Percentiles rank a stretch among this genome's conserved stretches.
These are phyloP conservation scores for Claviceps digitariae DNA, from an alignment of 2,329 filamentous ascomycete genomes.

Conservation along the genomic window DNA sequence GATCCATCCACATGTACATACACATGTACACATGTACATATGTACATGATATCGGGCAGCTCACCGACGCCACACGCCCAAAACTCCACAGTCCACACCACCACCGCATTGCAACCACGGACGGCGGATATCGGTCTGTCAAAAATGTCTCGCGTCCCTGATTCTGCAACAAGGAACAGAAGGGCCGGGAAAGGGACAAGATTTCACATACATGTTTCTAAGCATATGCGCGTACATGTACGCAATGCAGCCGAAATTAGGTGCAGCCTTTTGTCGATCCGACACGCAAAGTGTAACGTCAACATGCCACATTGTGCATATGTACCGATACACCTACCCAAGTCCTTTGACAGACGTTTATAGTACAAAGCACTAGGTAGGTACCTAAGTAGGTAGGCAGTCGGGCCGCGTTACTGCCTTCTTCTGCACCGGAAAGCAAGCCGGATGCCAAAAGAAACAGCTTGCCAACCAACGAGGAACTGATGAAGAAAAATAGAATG, in stretches of 20 bases:
- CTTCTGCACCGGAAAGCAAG: not conserved
- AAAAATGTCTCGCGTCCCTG: not conserved
- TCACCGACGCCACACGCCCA: not conserved
- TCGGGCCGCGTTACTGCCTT: not conserved
- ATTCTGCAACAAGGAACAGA: not conserved
- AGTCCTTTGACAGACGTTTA: no score
- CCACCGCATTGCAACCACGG: not conserved
- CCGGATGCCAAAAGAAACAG: not conserved
- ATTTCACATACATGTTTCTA: not conserved
- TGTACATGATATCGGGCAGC: not conserved
- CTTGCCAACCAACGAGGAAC: not conserved
- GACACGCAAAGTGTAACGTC: not conserved
- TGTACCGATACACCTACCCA: not conserved
- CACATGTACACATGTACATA: no score
- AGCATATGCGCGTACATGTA: not conserved
- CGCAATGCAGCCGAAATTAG: not conserved
- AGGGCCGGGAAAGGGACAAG: not conserved
- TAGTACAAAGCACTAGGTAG: no score
- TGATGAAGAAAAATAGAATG: no score
- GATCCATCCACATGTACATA: not conserved
- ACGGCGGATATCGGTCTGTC: not conserved
- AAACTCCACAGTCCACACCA: not conserved
- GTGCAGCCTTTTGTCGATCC: not conserved
- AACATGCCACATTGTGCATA: not conserved
- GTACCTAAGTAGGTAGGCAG: not conserved